Base-by-base conservation (phyloP, 768 basidiomycete genomes). In the Xerocomus potaroensis region DNA sequence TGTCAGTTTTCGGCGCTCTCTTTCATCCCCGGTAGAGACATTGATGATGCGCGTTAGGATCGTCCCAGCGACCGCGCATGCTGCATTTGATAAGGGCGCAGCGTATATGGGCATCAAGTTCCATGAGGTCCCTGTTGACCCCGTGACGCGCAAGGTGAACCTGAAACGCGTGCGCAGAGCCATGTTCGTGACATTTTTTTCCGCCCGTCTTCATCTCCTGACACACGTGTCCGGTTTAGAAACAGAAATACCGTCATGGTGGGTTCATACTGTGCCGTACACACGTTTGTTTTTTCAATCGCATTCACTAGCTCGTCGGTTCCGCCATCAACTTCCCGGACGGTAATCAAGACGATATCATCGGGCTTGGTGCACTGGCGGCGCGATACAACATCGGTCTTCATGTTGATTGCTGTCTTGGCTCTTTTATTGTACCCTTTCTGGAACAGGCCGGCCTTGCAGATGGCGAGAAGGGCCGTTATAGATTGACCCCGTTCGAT, bases 351-450 rank as follows among this genome's bases (percentile, higher is more conserved):
- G 91, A 94, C 61, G 81, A 93, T 48, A 95, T 99, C 43, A 72
- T 80, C 14, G 81, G 75, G 0, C 81, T 99, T 3, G 86, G 81
- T 15, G 72, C 71, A 31, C 74, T 99, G 14, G 94, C 95, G 0
- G 66, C 76, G 46, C 73, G 70, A 54, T 67, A 93, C 62, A 84
- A 86, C 15, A 73, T 94, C 45, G 92, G 93, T 7, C 67, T 97
- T 21, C 95, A 96, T 62, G 93, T 97, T 48, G 94, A 96, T 57
- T 94, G 92, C 63, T 97, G 94, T 64, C 73, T 97, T 9, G 94
- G 93, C 3, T 87, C 86, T 40, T 96, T 98, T 68, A 86, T 97
- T 53, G 78, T 97, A 50, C 93, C 95, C 0, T 99, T 90, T 76
- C 75, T 99, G 39, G 87, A 91, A 58, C 70, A 79, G 51, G 79